Percentiles rank a stretch among this genome's conserved stretches.
phyloP scores from a whole-genome alignment of 2,329 filamentous ascomycete genomes.

The Podosphaera fusca region DNA sequence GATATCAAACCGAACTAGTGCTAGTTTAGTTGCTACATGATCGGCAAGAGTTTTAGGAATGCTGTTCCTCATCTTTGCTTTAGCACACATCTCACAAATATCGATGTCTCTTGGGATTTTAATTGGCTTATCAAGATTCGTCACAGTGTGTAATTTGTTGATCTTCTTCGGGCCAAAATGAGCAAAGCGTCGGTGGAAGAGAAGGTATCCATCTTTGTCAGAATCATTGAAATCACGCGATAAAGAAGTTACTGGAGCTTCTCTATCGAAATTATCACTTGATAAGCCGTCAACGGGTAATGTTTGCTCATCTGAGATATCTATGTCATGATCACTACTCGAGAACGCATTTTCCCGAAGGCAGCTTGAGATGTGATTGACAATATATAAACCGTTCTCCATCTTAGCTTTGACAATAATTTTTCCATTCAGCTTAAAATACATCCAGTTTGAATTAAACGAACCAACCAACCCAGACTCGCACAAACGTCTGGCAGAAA shows the following conservation, averaged over 20 bases:
- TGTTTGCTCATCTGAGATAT: background rate
- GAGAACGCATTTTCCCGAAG: background rate
- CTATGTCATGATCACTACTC: background rate
- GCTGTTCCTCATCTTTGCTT: background rate
- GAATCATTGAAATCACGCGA: too few species aligned
- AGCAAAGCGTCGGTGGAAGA: background rate
- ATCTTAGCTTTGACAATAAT: background rate
- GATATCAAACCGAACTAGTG: background rate
- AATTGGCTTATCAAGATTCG: background rate
- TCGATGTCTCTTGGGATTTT: background rate
- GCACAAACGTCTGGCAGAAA: background rate
- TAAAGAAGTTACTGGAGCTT: background rate
- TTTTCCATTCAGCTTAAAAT: background rate
- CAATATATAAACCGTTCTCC: background rate
- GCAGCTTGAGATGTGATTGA: background rate
- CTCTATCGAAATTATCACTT: background rate
- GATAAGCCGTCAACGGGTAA: too few species aligned
- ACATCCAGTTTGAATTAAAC: background rate
- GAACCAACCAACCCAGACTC: background rate
- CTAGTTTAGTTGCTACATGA: background rate
- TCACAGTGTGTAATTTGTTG: too few species aligned
- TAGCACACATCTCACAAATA: background rate
- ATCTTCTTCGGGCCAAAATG: too few species aligned
- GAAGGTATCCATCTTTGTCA: background rate
- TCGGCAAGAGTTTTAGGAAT: background rate